phyloP scores from a whole-genome alignment of 352 stramenopile genomes.

The Globisporangium parvum region DNA sequence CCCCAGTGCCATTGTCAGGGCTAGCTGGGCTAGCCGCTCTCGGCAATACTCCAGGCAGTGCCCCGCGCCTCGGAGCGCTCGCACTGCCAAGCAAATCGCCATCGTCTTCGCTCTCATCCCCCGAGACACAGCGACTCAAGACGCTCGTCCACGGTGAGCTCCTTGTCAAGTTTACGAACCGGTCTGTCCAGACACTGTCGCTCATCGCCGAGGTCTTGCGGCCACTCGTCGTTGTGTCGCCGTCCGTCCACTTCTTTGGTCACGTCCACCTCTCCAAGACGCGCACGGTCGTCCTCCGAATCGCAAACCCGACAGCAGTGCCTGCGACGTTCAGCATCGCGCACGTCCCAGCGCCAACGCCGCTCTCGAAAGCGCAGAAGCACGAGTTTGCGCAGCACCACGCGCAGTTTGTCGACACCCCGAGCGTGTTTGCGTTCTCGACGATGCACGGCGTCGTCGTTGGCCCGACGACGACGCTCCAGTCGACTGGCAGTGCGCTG shows the following conservation, averaged over 20 bases:
- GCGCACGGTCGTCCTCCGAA: constrained; percentile 34
- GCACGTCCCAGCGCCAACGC: constrained; percentile 43
- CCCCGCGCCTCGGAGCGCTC: no score
- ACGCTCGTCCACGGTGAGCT: constrained; percentile 38
- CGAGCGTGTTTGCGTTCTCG: constrained; percentile 55
- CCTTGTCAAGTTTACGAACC: constrained; percentile 62
- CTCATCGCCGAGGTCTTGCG: constrained; percentile 40
- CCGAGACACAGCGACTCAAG: constrained; percentile 15
- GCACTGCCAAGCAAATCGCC: background rate
- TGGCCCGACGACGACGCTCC: constrained; percentile 54
- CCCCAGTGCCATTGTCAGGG: constrained; percentile 2
- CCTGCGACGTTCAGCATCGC: constrained; percentile 46
- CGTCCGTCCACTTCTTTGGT: constrained; percentile 60
- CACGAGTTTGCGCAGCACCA: constrained; percentile 48
- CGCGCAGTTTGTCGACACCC: constrained; percentile 50
- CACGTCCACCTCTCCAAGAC: constrained; percentile 44
- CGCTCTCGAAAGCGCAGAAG: constrained; percentile 48
- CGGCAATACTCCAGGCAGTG: no score
- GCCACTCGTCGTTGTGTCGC: constrained; percentile 55
- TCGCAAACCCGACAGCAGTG: constrained; percentile 63
- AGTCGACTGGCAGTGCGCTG: constrained; percentile 37
- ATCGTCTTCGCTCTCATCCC: background rate
- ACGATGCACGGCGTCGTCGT: constrained; percentile 28
- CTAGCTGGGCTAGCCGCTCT: background rate
- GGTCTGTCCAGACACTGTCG: constrained; percentile 49